phyloP scores from a whole-genome alignment of 2,329 filamentous ascomycete species.

The Emmonsiellopsis sp. region DNA sequence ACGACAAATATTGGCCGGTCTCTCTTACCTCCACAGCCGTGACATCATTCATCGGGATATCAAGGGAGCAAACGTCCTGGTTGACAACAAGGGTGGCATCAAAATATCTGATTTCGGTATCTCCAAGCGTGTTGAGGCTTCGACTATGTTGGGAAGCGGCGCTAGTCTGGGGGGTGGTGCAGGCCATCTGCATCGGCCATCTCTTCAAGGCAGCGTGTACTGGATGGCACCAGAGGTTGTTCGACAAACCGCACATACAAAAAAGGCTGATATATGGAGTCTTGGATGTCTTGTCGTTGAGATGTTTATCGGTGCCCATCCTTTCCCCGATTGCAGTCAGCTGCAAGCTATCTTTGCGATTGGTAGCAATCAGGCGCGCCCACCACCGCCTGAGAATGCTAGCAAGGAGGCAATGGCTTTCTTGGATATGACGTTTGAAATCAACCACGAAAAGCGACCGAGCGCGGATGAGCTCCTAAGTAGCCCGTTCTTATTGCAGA shows the following conservation, averaged over 20 bases:
- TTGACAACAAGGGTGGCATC: conserved; percentile 97
- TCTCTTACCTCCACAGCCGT: conserved; percentile 85
- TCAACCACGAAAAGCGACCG: conserved; percentile 85
- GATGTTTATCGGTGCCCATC: conserved; percentile 97
- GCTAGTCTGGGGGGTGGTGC: conserved; percentile 28
- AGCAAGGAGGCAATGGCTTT: conserved; percentile 79
- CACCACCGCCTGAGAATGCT: conserved; percentile 78
- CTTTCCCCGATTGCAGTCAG: conserved; percentile 94
- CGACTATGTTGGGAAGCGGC: conserved; percentile 58
- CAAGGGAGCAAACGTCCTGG: conserved; percentile 96
- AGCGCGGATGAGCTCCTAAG: conserved; percentile 84
- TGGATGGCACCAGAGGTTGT: conserved; percentile 99
- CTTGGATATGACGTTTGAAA: conserved; percentile 82
- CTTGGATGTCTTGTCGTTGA: conserved; percentile 93
- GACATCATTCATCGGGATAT: conserved; percentile 99
- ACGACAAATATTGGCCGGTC: conserved; percentile 82
- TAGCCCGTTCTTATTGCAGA: conserved; percentile 65
- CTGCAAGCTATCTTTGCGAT: conserved; percentile 99
- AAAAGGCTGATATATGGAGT: conserved; percentile 98
- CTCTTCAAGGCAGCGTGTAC: conserved; percentile 93
- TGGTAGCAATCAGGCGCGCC: conserved; percentile 74
- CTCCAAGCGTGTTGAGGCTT: conserved; percentile 91
- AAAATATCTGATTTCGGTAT: conserved; percentile 99
- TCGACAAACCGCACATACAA: conserved; percentile 93
- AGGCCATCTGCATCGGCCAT: conserved; percentile 49